Base-by-base conservation (phyloP, 306 rosid genomes). In the Phaseolus lunatus region DNA sequence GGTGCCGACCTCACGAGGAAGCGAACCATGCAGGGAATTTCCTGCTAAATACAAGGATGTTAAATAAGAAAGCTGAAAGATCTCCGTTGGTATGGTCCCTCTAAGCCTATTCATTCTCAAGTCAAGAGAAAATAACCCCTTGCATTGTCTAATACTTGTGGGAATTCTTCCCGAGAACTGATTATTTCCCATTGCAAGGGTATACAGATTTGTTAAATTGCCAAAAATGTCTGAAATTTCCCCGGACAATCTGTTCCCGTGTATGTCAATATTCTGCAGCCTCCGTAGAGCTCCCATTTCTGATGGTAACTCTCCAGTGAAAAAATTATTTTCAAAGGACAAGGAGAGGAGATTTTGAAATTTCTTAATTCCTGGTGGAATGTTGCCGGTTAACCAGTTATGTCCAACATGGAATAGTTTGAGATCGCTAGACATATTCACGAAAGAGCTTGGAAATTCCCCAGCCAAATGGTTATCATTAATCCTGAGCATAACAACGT, bases 191-290 rank as follows among this genome's bases (percentile, higher is more conserved):
- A 86, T n/a, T 61, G 0, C 5, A 47, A 80, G 83, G 10, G 0
- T 1, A 53, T 2, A 54, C 3, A 83, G 45, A 56, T 54, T 69
- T 13, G 89, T 47, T 3, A 83, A 59, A 73, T 86, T 86, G 14
- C 89, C 81, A 77, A 86, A 86, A 2, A 80, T 69, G 12, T 86
- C 80, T 0, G 87, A 85, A 78, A 86, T 77, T 63, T 83, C 85
- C n/a, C 85, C 80, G 3, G 85, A 83, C n/a, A 86, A 67, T 7
- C 20, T 20, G 18, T 86, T 86, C 10, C 2, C 9, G 49, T 54
- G 4, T 33, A 69, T 6, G 10, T 1, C 0, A 16, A 86, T 50
- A 9, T 0, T 9, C 56, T 2, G 23, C 37, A 86, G 56, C 11
- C 80, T 47, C 12, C 31, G 67, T 18, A 83, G 47, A 11, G 75